Evolutionary conservation across 805 yeast species (phyloP), one percentile per base, ranked within the genome.

Genomic region (Candida manassasensis): DNA sequence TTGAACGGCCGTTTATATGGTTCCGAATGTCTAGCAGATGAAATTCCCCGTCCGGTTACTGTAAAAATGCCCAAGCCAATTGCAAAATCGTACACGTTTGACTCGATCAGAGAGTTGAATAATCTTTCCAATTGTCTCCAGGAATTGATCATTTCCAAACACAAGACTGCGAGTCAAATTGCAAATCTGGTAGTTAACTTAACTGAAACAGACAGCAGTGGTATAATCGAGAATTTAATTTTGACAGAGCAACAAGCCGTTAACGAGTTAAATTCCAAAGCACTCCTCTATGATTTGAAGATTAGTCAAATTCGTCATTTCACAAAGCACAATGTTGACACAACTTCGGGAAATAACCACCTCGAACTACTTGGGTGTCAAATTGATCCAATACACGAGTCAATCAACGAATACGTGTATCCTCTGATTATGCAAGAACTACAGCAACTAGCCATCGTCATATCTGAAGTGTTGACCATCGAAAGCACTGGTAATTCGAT

Each of bases 101-200:
- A 61, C 35, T 31, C 49, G 6, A 50, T 61, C n/a, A 35, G 68
- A 28, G 44, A 59, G 1, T 33, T 60, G 7, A 46, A 44, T 29
- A 54, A 49, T 27, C 38, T 60, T n/a, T 35, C 44, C 11, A 42
- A 43, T 15, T 52, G 65, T 1, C 36, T 55, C 2, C 51, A 50
- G 18, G 72, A 67, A 34, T 51, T 66, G 26, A 21, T 35, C 4
- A 11, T 25, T 2, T 40, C 61, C 22, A 64, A 63, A 37, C 24
- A 19, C n/a, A 43, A 36, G 14, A 36, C 58, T 1, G 32, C 52
- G 1, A 29, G 21, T 3, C 57, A 53, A 14, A 55, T 63, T 12
- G 21, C 41, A 12, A 44, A 45, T 9, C 21, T 27, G 2, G 25
- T 51, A 1, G 17, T 35, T 14, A 29, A 26, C n/a, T 3, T 25